Evolutionary conservation across 768 basidiomycete species (phyloP).

Genomic region (Naematelia aurantialba): DNA sequence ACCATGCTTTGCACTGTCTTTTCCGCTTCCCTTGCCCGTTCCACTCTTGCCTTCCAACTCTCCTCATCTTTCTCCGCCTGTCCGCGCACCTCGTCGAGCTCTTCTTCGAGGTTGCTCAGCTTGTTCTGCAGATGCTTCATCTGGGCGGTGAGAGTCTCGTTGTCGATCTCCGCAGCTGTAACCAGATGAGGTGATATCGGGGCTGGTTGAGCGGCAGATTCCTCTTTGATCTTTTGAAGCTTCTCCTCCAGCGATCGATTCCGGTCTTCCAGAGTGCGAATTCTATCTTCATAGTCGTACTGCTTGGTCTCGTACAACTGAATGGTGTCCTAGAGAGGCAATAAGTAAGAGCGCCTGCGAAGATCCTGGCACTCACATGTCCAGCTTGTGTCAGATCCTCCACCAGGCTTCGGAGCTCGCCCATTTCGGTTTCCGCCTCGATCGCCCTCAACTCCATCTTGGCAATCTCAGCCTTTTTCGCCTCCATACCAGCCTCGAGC

Average conservation of each 20-base stretch:
- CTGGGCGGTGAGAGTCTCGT: constrained; percentile 85
- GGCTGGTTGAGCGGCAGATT: background rate
- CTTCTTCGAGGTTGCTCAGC: constrained; percentile 71
- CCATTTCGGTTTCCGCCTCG: constrained; percentile 54
- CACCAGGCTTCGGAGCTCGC: constrained; percentile 67
- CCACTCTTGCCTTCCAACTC: constrained; percentile 33
- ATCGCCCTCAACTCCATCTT: constrained; percentile 57
- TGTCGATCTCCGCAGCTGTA: constrained; percentile 87
- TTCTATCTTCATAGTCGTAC: constrained; percentile 65
- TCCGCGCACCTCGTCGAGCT: constrained; percentile 66
- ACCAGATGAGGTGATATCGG: constrained; percentile 13
- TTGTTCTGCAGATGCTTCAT: constrained; percentile 79
- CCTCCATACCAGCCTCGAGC: constrained; percentile 40
- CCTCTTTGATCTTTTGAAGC: constrained; percentile 28
- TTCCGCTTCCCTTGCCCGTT: constrained; percentile 53
- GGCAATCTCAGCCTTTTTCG: constrained; percentile 56
- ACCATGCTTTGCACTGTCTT: constrained; percentile 69
- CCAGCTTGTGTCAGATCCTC: constrained; percentile 84
- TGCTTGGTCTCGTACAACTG: constrained; percentile 80
- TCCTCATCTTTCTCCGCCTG: constrained; percentile 65
- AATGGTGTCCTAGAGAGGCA: constrained; percentile 59
- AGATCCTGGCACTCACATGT: constrained; percentile 59
- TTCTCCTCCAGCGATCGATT: constrained; percentile 39
- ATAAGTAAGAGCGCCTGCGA: background rate
- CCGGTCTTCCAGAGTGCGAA: constrained; percentile 40